Evolutionary conservation across 192 early-diverging fungal genomes (phyloP), one percentile per base, ranked within the genome.

Genomic region (Cladochytrium replicatum): DNA sequence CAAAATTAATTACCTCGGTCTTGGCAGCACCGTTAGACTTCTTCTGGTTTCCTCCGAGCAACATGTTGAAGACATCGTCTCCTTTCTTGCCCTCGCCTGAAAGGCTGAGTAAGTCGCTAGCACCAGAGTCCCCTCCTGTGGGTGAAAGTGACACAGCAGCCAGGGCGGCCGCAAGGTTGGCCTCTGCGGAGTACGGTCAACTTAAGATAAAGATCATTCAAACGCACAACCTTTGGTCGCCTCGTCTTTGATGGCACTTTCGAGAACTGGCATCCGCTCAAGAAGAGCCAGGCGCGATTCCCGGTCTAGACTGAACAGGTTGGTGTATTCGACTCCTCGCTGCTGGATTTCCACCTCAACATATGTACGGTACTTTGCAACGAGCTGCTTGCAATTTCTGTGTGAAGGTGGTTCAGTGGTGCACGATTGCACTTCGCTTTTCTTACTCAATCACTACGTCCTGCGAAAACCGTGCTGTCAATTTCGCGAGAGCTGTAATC

Each of bases 311-410:
- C 59, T 32, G 46, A 91, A 83, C 11, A 97, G 66, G 43, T 84
- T 79, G 8, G 65, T 72, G 57, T 83, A 97, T 68, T 99, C 96
- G 5, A 90, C 85, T 3, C 93, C 89, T 30, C 96, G 85, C 58
- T 91, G 82, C 60, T 99, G 96, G 41, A 91, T 81, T 66, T 99
- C 96, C 0, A 89, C 78, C 54, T 93, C 84, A 46, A 85, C 80
- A 43, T 86, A 84, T 5, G 69, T 72, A 28, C 65, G 69, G 52
- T 84, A 81, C 43, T 71, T 57, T 9, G 60, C 58, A 38, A 97
- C 58, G 11, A 86, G 48, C 6, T 61, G 50, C 46, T 75, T 78
- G 43, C 90, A 80, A 46, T 58, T 42, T 42, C 60, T 49, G 59
- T 32, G 32, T 1, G 32, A 50, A 5, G 27, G 19, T 7, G 48